Conservation (phyloP, 2,329 filamentous ascomycete genomes). For the Cladobotryum protrusum region DNA sequence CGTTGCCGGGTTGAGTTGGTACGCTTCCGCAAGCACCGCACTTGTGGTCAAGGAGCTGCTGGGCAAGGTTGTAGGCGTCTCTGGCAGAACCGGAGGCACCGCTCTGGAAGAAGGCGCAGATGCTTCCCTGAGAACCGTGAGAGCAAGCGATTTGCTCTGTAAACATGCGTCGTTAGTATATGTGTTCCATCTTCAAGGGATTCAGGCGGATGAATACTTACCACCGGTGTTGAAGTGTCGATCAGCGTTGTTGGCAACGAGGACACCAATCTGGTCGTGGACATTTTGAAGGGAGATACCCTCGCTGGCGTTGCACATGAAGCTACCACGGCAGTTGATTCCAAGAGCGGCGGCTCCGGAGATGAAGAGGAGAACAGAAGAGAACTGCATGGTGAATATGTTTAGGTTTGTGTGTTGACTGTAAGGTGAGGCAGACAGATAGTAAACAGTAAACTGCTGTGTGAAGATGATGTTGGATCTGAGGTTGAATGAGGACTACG, state of each 20-base stretch:
- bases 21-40: slow-evolving; percentile 10
- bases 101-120: slow-evolving; percentile 14
- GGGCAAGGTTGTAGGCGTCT: slow-evolving; percentile 5
- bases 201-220: not conserved
- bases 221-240: not conserved
- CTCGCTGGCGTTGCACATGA: slow-evolving; percentile 8
- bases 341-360: slow-evolving; percentile 9
- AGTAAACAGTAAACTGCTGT: too few species aligned
- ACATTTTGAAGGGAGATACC: slow-evolving; percentile 10
- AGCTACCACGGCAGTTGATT: slow-evolving; percentile 14
- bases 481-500: too few species aligned
- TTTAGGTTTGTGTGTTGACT: not conserved
- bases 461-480: too few species aligned
- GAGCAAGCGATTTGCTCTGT: slow-evolving; percentile 11
- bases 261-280: slow-evolving; percentile 9
- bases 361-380: slow-evolving; percentile 5
- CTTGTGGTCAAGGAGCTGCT: slow-evolving; percentile 9
- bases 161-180: not conserved
- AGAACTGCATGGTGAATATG: slow-evolving; percentile 6
- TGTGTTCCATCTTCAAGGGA: not conserved
- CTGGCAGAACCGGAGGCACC: slow-evolving; percentile 7
- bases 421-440: not conserved
- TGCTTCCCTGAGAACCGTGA: slow-evolving; percentile 8
- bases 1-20: slow-evolving; percentile 11
- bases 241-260: not conserved